These are phyloP conservation scores for Paramyrothecium sp. DNA, from an alignment of 2,329 filamentous ascomycete species.

Conservation along the genomic window DNA sequence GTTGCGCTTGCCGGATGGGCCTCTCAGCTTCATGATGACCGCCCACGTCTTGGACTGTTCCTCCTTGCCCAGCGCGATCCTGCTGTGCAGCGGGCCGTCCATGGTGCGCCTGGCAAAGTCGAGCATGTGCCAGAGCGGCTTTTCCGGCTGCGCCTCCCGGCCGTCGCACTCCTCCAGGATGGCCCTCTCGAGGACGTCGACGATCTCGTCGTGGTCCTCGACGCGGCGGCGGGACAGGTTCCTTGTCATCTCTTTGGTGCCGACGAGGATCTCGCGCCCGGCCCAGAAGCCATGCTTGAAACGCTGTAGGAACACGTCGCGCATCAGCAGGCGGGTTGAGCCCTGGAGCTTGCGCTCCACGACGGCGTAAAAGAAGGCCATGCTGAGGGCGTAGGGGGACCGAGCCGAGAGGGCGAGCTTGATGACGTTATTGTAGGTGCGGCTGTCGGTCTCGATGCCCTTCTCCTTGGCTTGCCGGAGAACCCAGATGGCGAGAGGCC, in stretches of 20 bases:
- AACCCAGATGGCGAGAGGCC: constrained; percentile 29
- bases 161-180: constrained; percentile 25
- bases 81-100: not conserved
- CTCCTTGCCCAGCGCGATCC: no score
- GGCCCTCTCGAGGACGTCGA: constrained; percentile 25
- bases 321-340: constrained; percentile 18
- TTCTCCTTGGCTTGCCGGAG: constrained; percentile 19
- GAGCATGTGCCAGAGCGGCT: constrained; percentile 15
- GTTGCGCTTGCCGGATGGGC: no score
- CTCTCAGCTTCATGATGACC: no score
- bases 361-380: constrained; percentile 29
- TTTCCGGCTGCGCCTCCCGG: no score
- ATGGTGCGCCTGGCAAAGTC: not conserved
- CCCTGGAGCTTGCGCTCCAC: constrained; percentile 26
- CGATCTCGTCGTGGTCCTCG: constrained; percentile 13
- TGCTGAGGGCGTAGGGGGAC: constrained; percentile 26
- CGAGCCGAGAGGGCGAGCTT: constrained; percentile 29
- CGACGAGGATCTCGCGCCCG: constrained; percentile 20
- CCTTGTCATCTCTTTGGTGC: constrained; percentile 22
- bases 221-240: constrained; percentile 16
- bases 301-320: constrained; percentile 20
- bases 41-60: no score
- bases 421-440: constrained; percentile 37
- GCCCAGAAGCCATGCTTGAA: constrained; percentile 24
- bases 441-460: constrained; percentile 20